Percentiles rank a stretch among this genome's conserved stretches.
phyloP scores from a whole-genome alignment of 176 grass and related monocot species.

The Oryza nivara region DNA sequence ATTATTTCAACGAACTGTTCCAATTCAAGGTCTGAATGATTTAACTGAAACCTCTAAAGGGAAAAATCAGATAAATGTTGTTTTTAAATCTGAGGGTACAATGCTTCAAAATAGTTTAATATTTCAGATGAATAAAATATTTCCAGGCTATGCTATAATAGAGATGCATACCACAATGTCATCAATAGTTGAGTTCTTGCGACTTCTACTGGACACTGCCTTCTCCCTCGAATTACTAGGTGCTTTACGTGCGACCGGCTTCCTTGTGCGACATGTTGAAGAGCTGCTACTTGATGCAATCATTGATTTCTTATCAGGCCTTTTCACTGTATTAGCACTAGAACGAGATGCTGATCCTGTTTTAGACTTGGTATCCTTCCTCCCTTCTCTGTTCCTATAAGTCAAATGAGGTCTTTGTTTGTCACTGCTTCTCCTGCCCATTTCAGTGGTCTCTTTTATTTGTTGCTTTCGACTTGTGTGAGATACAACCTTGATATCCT shows the following conservation, averaged over 20 bases:
- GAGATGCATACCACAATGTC: slow-evolving; percentile 54
- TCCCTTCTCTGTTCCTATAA: slow-evolving; percentile 48
- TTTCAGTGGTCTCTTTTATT: slow-evolving; percentile 19
- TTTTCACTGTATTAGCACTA: slow-evolving; percentile 38
- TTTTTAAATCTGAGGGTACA: slow-evolving; percentile 21
- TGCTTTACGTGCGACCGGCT: slow-evolving; percentile 17
- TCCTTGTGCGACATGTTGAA: slow-evolving; percentile 23
- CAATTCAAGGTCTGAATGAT: background rate
- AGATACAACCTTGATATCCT: slow-evolving; percentile 44
- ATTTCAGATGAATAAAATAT: slow-evolving; percentile 10
- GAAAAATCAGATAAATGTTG: slow-evolving; percentile 3
- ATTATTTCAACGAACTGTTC: background rate
- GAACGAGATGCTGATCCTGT: slow-evolving; percentile 25
- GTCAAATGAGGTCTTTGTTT: slow-evolving; percentile 41
- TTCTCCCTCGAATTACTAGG: slow-evolving; percentile 44
- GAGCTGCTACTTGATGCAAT: slow-evolving; percentile 43
- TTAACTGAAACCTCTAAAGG: slow-evolving; percentile 1
- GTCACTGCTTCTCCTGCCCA: slow-evolving; percentile 28
- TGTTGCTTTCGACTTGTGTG: slow-evolving; percentile 30
- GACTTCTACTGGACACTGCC: slow-evolving; percentile 36
- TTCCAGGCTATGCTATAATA: background rate
- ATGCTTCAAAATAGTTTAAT: background rate
- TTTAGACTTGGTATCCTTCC: slow-evolving; percentile 46
- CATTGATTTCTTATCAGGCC: slow-evolving; percentile 35
- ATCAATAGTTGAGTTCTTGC: slow-evolving; percentile 40